Percentiles rank a stretch among this genome's conserved stretches.
These are phyloP conservation scores for Chlorencoelia australis DNA, from an alignment of 2,329 filamentous ascomycete species.

Conservation along the genomic window DNA sequence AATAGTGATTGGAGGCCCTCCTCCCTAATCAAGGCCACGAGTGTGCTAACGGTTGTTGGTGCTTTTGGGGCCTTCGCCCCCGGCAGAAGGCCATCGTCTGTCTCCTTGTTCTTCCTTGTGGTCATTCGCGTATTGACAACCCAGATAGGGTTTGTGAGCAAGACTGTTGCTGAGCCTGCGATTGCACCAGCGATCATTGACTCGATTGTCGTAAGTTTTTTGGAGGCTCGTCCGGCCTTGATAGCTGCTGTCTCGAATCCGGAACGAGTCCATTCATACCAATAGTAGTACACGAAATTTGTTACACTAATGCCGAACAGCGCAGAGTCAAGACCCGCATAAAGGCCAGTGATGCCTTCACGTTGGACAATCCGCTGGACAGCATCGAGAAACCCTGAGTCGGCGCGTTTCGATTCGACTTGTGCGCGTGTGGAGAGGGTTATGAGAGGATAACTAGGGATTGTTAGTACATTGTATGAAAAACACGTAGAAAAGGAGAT, in stretches of 20 bases:
- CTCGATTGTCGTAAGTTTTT: constrained; percentile 83
- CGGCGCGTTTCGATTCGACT: constrained; percentile 89
- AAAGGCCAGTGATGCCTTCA: constrained; percentile 81
- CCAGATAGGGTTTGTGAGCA: constrained; percentile 98
- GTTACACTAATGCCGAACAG: constrained; percentile 97
- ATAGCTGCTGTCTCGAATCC: constrained; percentile 74
- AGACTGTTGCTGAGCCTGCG: constrained; percentile 85
- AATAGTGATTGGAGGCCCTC: constrained; percentile 84
- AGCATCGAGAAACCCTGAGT: constrained; percentile 74
- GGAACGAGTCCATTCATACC: constrained; percentile 94
- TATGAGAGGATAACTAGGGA: constrained; percentile 76
- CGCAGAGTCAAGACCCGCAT: constrained; percentile 86
- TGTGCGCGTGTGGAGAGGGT: constrained; percentile 95
- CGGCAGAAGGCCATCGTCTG: constrained; percentile 34
- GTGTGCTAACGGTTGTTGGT: constrained; percentile 69
- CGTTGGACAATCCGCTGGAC: constrained; percentile 80
- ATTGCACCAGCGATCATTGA: constrained; percentile 92
- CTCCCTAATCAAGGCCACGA: constrained; percentile 68
- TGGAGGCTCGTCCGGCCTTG: constrained; percentile 60
- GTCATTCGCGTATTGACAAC: constrained; percentile 98
- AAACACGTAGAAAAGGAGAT: constrained; percentile 5
- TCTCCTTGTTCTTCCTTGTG: constrained; percentile 53
- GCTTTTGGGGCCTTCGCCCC: constrained; percentile 38
- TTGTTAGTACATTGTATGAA: constrained; percentile 5
- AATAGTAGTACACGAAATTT: constrained; percentile 99